These are phyloP conservation scores for Saccharomycopsis capsularis DNA, from an alignment of 805 yeast genomes.

Conservation along the genomic window DNA sequence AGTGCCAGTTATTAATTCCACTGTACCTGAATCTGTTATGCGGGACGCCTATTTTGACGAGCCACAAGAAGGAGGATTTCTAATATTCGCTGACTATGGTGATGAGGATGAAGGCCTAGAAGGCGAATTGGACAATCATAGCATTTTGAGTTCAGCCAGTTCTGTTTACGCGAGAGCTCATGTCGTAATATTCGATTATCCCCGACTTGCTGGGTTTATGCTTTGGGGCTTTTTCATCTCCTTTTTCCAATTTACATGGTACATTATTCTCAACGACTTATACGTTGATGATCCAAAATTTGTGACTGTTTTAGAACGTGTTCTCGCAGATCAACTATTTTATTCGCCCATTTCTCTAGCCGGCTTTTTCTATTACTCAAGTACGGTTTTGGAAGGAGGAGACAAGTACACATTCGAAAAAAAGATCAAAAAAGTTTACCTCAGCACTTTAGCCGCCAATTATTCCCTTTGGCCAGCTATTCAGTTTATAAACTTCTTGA, in stretches of 20 bases:
- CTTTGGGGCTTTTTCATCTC: slow-evolving; percentile 84
- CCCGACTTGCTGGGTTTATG: slow-evolving; percentile 71
- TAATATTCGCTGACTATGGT: slow-evolving; percentile 28
- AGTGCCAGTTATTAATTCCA: background rate
- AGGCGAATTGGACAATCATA: slow-evolving; percentile 12
- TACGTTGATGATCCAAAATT: slow-evolving; percentile 78
- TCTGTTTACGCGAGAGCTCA: slow-evolving; percentile 15
- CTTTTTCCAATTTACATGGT: slow-evolving; percentile 85
- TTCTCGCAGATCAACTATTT: slow-evolving; percentile 80
- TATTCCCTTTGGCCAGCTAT: slow-evolving; percentile 79
- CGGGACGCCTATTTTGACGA: slow-evolving; percentile 24
- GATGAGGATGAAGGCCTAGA: slow-evolving; percentile 29
- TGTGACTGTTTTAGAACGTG: slow-evolving; percentile 79
- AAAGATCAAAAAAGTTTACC: slow-evolving; percentile 60
- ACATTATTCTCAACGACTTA: slow-evolving; percentile 65
- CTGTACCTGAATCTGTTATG: background rate
- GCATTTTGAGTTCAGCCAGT: slow-evolving; percentile 10
- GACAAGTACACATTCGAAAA: slow-evolving; percentile 52
- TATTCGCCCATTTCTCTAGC: slow-evolving; percentile 83
- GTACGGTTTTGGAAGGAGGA: slow-evolving; percentile 72
- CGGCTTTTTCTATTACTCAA: slow-evolving; percentile 77
- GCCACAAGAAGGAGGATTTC: slow-evolving; percentile 11
- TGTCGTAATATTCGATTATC: slow-evolving; percentile 46
- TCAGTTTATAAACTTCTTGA: slow-evolving; percentile 65
- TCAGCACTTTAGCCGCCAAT: slow-evolving; percentile 60